Base-by-base conservation (phyloP, 1,284 basidiomycete species). In the Stygiomarasmius scandens region DNA sequence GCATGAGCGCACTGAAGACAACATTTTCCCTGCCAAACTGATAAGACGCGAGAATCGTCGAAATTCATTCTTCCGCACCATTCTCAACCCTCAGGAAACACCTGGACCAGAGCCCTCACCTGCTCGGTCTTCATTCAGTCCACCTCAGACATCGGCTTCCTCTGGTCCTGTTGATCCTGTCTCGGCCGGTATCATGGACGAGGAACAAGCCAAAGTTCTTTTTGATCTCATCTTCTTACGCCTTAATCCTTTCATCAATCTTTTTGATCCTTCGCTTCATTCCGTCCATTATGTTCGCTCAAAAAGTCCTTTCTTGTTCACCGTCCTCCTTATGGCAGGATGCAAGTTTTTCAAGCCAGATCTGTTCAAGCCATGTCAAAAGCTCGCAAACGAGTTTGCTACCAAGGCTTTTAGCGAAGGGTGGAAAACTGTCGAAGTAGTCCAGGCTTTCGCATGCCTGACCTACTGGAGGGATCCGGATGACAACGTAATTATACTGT, bases 391-490 rank as follows among this genome's bases (percentile, higher is more conserved):
- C 60, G 86, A 87, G 54, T 82, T 88, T 64, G 85, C 87, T 8
- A 76, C 89, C n/a, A 82, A 81, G 55, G 89, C 90, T 1, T 94
- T 93, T 65, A 80, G 83, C 12, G 89, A 93, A 61, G 80, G 78
- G 23, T 86, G 84, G 80, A 90, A 91, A 68, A 79, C 84, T 55
- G 84, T 95, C 46, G 92, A 93, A 69, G 84, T 92, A 19, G 85
- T 91, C 2, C 92, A 95, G 71, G 90, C 92, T 25, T 90, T 92
- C 69, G 86, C 89, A 8, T 90, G 91, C 63, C 77, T 93, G 56
- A 91, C 88, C 36, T 94, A 94, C 69, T 95, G 93, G 93, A 89
- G 84, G 71, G 91, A 92, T 66, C 87, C 89, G 36, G 85, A 91
- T 62, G 90, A 93, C 64, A 88, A 83, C 55, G 88, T 89, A 62